Percentiles rank a stretch among this genome's conserved stretches.
Conservation (phyloP, 441 rosid species). For the Metrosideros polymorpha region DNA sequence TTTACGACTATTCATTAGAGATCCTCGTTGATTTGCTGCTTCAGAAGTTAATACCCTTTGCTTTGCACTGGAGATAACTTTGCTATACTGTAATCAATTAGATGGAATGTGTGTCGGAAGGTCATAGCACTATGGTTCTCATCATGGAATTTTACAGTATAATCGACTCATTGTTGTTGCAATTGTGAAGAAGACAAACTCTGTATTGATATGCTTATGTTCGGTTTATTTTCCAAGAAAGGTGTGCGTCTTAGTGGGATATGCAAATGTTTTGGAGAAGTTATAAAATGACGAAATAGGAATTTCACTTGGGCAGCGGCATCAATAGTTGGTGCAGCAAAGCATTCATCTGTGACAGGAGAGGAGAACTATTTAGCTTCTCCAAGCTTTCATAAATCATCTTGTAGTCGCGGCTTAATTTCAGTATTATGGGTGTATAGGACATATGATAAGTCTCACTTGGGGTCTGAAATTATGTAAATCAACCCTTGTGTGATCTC, state of each 20-base stretch:
- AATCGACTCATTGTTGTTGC: background rate
- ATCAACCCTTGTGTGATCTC: background rate
- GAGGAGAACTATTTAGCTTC: background rate
- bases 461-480: background rate
- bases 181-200: background rate
- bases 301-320: background rate
- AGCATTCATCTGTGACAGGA: background rate
- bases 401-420: background rate
- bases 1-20: background rate
- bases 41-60: background rate
- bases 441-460: background rate
- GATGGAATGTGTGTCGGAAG: background rate
- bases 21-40: background rate
- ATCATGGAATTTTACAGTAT: background rate
- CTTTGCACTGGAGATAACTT: no score
- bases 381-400: background rate
- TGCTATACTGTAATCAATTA: background rate
- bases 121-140: background rate
- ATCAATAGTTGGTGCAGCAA: background rate
- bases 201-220: background rate
- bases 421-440: background rate
- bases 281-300: background rate
- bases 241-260: background rate
- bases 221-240: background rate
- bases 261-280: background rate